Conservation (phyloP, 768 basidiomycete genomes). For the Mycena alexandri region DNA sequence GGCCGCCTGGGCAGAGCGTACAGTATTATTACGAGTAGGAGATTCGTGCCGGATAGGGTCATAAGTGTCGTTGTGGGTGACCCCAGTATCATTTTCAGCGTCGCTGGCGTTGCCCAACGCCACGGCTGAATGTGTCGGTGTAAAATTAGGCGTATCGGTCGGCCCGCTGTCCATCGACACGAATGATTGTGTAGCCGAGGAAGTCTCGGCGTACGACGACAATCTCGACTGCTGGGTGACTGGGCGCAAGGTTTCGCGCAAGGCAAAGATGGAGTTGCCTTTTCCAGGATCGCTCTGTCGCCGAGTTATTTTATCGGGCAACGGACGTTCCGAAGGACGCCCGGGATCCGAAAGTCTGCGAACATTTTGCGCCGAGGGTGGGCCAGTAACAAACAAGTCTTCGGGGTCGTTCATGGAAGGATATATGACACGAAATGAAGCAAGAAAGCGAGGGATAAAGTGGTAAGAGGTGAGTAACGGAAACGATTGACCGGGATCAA, state of each 20-base stretch:
- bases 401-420: constrained; percentile 24
- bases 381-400: constrained; percentile 15
- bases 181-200: constrained; percentile 37
- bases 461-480: constrained; percentile 12
- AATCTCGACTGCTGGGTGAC: constrained; percentile 22
- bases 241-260: constrained; percentile 26
- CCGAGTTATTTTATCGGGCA: constrained; percentile 16
- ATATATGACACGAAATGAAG: neutral
- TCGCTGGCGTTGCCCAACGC: constrained; percentile 27
- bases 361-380: neutral
- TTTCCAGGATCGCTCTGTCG: constrained; percentile 34
- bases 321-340: constrained; percentile 20
- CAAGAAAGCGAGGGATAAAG: constrained; percentile 1
- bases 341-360: constrained; percentile 36
- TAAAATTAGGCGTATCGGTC: constrained; percentile 18
- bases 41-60: constrained; percentile 1
- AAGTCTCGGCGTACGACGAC: constrained; percentile 34
- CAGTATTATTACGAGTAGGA: constrained; percentile 20
- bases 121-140: neutral
- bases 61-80: too few relatives aligned
- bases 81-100: neutral
- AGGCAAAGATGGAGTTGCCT: constrained; percentile 24
- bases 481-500: constrained; percentile 10
- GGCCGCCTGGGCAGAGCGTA: constrained; percentile 9
- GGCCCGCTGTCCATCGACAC: constrained; percentile 29